Evolutionary conservation across 306 rosid species (phyloP), one percentile per base, ranked within the genome.

Genomic region (Cucumis hystrix): DNA sequence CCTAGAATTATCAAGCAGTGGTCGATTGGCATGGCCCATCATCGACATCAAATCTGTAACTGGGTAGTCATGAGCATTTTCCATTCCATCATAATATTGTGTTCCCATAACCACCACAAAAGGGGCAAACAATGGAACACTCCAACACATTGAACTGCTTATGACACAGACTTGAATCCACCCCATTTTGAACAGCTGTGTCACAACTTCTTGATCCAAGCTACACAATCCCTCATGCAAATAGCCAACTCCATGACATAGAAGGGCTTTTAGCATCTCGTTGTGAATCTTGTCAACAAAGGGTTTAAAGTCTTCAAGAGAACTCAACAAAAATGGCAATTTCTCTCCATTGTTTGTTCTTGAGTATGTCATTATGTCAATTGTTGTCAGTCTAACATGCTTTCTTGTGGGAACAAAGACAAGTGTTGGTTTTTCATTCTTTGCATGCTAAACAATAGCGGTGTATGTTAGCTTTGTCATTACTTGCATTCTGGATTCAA

Each of bases 21-120:
- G 98, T 20, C 98, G 91, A 86, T 96, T 90, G 16, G 97, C 96
- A 89, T 88, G 98, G 83, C 97, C 98, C 97, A 94, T 90, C 98
- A 94, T 94, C 84, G 92, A 97, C 85, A 89, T 78, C 77, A 92
- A 86, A 90, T 94, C 96, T 76, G 97, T 87, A 54, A 94, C 96
- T 5, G 97, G 98, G 83, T 94, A 94, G 80, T 91, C 97, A 74
- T 92, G 97, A 20, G 91, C 86, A 87, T 94, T 94, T 85, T 94
- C 98, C 77, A 91, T 83, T 23, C 98, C 95, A 79, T 94, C 96
- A 81, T 89, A 92, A 77, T 90, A 92, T 41, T 94, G 98, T 15
- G 98, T 94, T 54, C 98, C 98, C 97, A 92, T 94, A 63, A 94
- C 98, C 35, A 94, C 97, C 69, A 94, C 97, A 86, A 92, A 86